phyloP scores from a whole-genome alignment of 2,329 filamentous ascomycete genomes.

The Colletotrichum sp. region DNA sequence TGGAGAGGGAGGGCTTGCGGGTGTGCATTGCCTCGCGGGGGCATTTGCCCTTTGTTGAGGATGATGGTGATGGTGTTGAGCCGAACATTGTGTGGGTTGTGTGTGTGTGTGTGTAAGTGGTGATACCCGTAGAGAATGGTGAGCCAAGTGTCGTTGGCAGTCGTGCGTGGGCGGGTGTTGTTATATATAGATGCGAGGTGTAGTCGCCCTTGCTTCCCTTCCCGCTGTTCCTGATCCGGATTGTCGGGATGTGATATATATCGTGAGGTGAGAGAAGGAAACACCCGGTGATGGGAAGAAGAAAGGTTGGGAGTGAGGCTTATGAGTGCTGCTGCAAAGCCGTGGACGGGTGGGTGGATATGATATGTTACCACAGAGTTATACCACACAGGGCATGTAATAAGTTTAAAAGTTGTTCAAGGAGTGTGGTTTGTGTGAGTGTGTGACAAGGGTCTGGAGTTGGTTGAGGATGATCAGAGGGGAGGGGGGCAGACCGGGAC shows the following conservation, averaged over 20 bases:
- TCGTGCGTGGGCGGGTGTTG: background rate
- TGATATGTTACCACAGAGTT: constrained; percentile 5
- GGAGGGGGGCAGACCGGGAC: background rate
- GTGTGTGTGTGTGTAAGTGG: background rate
- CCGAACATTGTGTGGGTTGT: background rate
- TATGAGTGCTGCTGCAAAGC: background rate
- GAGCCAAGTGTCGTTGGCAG: background rate
- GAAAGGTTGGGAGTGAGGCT: background rate
- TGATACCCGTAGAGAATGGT: background rate
- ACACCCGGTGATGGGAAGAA: background rate
- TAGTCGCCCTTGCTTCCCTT: background rate
- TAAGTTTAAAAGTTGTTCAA: background rate
- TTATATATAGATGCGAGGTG: background rate
- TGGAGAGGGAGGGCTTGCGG: constrained; percentile 22
- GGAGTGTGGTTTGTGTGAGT: constrained; percentile 2
- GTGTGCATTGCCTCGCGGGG: constrained; percentile 18
- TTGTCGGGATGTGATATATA: background rate
- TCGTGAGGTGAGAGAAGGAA: background rate
- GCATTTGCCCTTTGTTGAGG: background rate
- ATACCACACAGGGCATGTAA: constrained; percentile 6
- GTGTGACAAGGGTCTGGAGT: constrained; percentile 5
- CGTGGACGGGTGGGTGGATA: background rate
- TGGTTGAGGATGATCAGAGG: background rate
- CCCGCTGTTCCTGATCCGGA: background rate
- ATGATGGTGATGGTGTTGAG: background rate